Evolutionary conservation across 2,329 filamentous ascomycete species (phyloP).

Genomic region (Phialocephala subalpina): DNA sequence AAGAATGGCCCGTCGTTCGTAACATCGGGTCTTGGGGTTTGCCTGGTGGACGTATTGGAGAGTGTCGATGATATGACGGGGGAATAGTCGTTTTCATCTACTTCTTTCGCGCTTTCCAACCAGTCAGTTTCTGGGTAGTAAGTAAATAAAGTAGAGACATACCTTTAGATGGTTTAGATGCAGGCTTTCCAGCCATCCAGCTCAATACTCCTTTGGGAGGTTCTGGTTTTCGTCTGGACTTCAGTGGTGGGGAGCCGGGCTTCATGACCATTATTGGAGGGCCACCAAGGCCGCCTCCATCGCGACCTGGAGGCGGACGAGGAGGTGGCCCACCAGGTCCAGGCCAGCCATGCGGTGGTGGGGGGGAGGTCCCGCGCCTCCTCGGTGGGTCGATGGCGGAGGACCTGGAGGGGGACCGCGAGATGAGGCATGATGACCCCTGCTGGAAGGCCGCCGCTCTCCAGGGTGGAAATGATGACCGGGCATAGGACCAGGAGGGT

Average conservation of each 20-base stretch:
- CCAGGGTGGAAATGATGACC: slow-evolving; percentile 27
- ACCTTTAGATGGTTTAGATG: slow-evolving; percentile 39
- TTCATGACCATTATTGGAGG: slow-evolving; percentile 33
- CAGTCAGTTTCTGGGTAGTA: slow-evolving; percentile 10
- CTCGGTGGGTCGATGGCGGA: slow-evolving; percentile 27
- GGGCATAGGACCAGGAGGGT: slow-evolving; percentile 27
- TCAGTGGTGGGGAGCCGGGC: slow-evolving; percentile 20
- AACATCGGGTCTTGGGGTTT: neutral
- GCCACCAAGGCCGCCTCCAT: slow-evolving; percentile 17
- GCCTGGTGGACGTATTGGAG: neutral
- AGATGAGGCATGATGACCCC: slow-evolving; percentile 25
- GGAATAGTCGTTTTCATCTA: neutral
- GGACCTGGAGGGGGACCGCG: slow-evolving; percentile 25
- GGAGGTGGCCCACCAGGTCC: slow-evolving; percentile 18
- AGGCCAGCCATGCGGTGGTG: slow-evolving; percentile 28
- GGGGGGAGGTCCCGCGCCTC: slow-evolving; percentile 25
- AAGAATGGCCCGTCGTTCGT: neutral
- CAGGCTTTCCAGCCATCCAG: slow-evolving; percentile 40
- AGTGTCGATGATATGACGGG: neutral
- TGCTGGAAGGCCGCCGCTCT: slow-evolving; percentile 14
- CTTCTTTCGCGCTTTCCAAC: slow-evolving; percentile 10
- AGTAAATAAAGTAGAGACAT: slow-evolving; percentile 16
- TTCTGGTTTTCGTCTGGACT: slow-evolving; percentile 29
- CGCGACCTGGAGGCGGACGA: slow-evolving; percentile 14
- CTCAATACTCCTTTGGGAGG: slow-evolving; percentile 35